phyloP scores from a whole-genome alignment of 2,329 filamentous ascomycete genomes.

The Cladophialophora immunda region DNA sequence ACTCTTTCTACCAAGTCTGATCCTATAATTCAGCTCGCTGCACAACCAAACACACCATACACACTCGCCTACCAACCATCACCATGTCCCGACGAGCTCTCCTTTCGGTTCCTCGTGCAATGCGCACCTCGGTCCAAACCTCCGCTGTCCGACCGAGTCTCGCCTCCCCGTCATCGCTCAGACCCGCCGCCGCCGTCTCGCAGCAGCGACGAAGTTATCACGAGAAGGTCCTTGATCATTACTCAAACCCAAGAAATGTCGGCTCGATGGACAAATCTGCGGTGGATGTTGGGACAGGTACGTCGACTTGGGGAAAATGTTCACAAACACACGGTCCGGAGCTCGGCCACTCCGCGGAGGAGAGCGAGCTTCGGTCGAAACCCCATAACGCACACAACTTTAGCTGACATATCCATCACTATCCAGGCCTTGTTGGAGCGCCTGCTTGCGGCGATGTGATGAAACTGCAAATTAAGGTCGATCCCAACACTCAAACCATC shows the following conservation, averaged over 20 bases:
- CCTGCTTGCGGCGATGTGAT: slow-evolving; percentile 92
- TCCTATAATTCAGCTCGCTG: slow-evolving; percentile 10
- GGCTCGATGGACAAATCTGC: slow-evolving; percentile 82
- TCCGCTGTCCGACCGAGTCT: slow-evolving; percentile 58
- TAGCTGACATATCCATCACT: slow-evolving; percentile 22
- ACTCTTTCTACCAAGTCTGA: slow-evolving; percentile 10
- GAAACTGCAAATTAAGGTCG: slow-evolving; percentile 92
- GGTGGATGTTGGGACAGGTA: slow-evolving; percentile 76
- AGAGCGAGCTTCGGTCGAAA: slow-evolving; percentile 24
- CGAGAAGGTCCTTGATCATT: slow-evolving; percentile 83
- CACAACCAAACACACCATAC: not conserved
- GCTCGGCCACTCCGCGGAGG: slow-evolving; percentile 10
- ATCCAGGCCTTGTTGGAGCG: slow-evolving; percentile 81
- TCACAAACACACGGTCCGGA: slow-evolving; percentile 9
- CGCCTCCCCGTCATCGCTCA: slow-evolving; percentile 51
- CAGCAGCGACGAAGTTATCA: slow-evolving; percentile 63
- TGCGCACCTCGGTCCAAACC: slow-evolving; percentile 60
- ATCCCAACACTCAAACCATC: slow-evolving; percentile 86
- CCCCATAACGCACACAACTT: not conserved
- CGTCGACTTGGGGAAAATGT: slow-evolving; percentile 12
- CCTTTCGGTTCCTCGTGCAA: slow-evolving; percentile 61
- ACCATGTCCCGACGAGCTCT: slow-evolving; percentile 68
- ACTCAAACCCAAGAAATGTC: slow-evolving; percentile 80
- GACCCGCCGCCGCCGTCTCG: slow-evolving; percentile 50
- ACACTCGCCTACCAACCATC: slow-evolving; percentile 11